Conservation (phyloP, 139 green algal genomes). For the Protoeuglena noctilucae region DNA sequence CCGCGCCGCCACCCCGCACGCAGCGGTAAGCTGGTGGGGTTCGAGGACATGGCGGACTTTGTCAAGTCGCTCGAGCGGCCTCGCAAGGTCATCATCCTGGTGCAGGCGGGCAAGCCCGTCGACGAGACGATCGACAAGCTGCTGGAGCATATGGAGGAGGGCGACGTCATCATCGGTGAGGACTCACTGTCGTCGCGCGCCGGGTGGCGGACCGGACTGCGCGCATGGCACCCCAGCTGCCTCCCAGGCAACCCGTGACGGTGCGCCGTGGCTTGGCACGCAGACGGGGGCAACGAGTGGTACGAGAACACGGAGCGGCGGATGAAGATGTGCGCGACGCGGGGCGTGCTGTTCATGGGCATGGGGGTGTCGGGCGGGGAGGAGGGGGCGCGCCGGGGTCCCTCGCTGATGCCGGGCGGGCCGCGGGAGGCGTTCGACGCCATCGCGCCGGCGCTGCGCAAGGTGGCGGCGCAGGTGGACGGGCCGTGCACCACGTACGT, state of each 20-base stretch:
- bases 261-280: too few species aligned
- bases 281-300: slow-evolving; percentile 94
- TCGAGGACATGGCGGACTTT: slow-evolving; percentile 82
- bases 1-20: too few species aligned
- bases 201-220: too few species aligned
- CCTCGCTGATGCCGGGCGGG: slow-evolving; percentile 96
- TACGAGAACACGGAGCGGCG: slow-evolving; percentile 98
- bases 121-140: slow-evolving; percentile 84
- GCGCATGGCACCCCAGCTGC: too few species aligned
- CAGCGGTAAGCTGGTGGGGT: slow-evolving; percentile 67
- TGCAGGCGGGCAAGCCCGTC: slow-evolving; percentile 89
- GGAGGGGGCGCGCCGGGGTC: slow-evolving; percentile 89
- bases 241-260: too few species aligned
- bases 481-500: slow-evolving; percentile 89
- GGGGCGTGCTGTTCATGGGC: slow-evolving; percentile 80
- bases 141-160: slow-evolving; percentile 70
- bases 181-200: too few species aligned
- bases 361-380: slow-evolving; percentile 97
- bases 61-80: slow-evolving; percentile 59
- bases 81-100: slow-evolving; percentile 86
- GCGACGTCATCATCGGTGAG: slow-evolving; percentile 97
- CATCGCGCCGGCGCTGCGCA: slow-evolving; percentile 77
- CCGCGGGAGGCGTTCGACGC: slow-evolving; percentile 59
- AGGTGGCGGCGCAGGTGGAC: slow-evolving; percentile 82
- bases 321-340: slow-evolving; percentile 9